Base-by-base conservation (phyloP, 148 eudicot genomes). In the Diospyros kaki region DNA sequence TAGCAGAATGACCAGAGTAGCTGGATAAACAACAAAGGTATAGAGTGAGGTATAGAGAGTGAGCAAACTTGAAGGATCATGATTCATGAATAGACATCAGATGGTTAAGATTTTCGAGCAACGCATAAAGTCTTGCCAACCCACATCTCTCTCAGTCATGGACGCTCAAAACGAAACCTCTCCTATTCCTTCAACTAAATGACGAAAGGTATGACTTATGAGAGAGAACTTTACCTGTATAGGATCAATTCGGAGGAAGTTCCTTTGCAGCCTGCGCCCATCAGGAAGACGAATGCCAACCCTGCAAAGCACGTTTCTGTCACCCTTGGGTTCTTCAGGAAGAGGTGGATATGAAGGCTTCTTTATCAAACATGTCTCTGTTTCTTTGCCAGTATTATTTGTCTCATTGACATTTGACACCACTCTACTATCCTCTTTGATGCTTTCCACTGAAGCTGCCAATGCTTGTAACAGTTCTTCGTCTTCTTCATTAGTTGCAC, bases 271-370 rank as follows among this genome's bases (percentile, higher is more conserved):
- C 78, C 99, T 87, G 58, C 95, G 94, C 38, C 99, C 99, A 78
- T 96, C 97, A 64, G 97, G 99, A 69, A 96, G 91, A 64, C 98
- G 97, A 70, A 96, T 77, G 53, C 97, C 97, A 80, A 96, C 89
- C 73, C 97, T 88, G 70, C 97, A 96, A 64, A 93, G 83, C 38
- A 89, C 84, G 73, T 45, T 93, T 80, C 80, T 88, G 71, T 93
- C 97, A 58, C 81, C 94, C 64, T 81, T 86, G 53, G 97, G 98
- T 83, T 93, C 99, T 71, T 91, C 98, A 3, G 98, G 97, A 76
- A 95, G 86, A 66, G 89, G 89, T 60, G 88, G 94, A 89, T 90
- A 93, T 50, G 75, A 58, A 69, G 85, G 87, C 74, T 79, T 89
- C 78, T 80, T 77, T 43, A 46, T 53, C 17, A 79, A 74, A 61